Evolutionary conservation across 768 basidiomycete genomes (phyloP), one percentile per base, ranked within the genome.

Genomic region (Lactarius sanguifluus): DNA sequence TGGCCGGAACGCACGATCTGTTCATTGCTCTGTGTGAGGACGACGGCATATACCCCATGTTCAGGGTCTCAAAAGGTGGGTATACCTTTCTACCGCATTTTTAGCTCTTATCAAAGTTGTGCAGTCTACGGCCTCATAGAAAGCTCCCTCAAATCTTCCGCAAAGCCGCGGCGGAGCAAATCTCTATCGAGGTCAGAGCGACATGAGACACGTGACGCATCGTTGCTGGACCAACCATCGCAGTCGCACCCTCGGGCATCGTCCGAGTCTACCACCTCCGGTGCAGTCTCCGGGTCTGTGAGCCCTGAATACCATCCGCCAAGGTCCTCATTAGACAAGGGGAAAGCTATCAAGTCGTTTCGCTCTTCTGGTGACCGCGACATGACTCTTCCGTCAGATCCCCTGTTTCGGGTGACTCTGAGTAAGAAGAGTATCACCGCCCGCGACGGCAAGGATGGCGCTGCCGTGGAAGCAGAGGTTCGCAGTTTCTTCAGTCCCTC

Each of bases 1-100:
- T 79, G 28, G 95, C 94, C 28, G 88, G 86, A 12, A 81, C 85
- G 10, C 86, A 91, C 66, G 94, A 97, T 75, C 79, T 98, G 55
- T 95, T 94, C 75, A 82, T 87, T 20, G 94, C 94, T 1, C 81
- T 97, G 18, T 94, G 92, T 68, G 96, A 97, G 77, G 96, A 97
- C 76, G 88, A 92, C 70, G 81, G 87, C 57, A 85, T 96, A 57
- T 97, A 94, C 78, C 85, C 84, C 32, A 82, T 91, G 66, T 95
- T 96, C 78, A 92, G 87, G 77, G 81, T 84, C 28, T 91, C 96
- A 91, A 85, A 90, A 80, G 90, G 95, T 92, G 70, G 70, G 82
- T 76, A 13, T 34, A 4, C 1, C 34, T 18, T 43, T 41, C 25
- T 41, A 13, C 40, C 38, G n/a, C 36, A 23, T 18, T 54, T n/a